phyloP scores from a whole-genome alignment of 306 rosid species.

The Vigna radiata region DNA sequence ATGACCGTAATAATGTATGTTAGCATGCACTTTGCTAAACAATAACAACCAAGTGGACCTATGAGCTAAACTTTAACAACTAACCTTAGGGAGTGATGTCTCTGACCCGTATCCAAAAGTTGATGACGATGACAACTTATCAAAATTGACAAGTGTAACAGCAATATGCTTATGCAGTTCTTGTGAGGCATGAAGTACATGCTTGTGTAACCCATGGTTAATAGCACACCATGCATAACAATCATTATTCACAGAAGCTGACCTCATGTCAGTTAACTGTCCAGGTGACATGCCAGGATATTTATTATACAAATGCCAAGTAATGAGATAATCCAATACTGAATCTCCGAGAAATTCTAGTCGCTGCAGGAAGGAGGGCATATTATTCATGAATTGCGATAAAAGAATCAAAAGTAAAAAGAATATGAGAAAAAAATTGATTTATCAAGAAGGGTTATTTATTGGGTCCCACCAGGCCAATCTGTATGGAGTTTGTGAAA shows the following conservation, averaged over 20 bases:
- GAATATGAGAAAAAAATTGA: constrained; percentile 2
- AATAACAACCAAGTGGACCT: neutral
- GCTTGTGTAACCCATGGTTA: constrained; percentile 67
- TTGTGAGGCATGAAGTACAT: constrained; percentile 64
- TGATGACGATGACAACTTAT: constrained; percentile 41
- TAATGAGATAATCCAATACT: constrained; percentile 71
- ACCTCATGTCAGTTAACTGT: constrained; percentile 77
- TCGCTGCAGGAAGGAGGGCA: constrained; percentile 57
- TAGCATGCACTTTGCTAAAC: neutral
- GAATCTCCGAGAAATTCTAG: constrained; percentile 87
- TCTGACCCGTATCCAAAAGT: constrained; percentile 82
- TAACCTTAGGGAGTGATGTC: constrained; percentile 77
- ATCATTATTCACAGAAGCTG: constrained; percentile 80
- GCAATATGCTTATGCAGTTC: constrained; percentile 64
- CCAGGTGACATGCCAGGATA: constrained; percentile 77
- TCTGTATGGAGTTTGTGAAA: neutral
- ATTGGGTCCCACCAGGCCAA: constrained; percentile 7
- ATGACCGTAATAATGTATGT: neutral
- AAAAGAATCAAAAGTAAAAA: neutral
- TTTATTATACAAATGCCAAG: constrained; percentile 58
- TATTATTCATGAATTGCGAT: constrained; percentile 24
- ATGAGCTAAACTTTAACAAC: constrained; percentile 23
- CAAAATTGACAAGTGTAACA: constrained; percentile 42
- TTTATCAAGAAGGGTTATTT: constrained; percentile 2
- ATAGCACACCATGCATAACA: constrained; percentile 73